Evolutionary conservation across 1,284 basidiomycete species (phyloP), one percentile per base, ranked within the genome.

Genomic region (Irpex rosettiformis): DNA sequence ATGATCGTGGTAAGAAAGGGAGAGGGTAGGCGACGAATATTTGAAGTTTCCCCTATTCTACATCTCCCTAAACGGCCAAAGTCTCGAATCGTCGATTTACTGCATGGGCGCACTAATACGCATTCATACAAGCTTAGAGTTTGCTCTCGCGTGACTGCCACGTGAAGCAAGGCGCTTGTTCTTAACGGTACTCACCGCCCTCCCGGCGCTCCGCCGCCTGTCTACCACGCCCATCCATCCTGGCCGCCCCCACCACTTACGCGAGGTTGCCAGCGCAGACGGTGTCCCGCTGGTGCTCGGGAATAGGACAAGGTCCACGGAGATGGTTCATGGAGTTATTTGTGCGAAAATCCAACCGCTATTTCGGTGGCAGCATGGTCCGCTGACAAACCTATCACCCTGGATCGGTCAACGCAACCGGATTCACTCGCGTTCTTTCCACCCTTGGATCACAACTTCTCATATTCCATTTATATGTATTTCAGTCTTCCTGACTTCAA

Each of bases 1-100:
- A 45, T 48, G 60, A 58, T 61, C 60, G 60, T 58, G 60, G 60
- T 58, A 55, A 57, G 55, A 54, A 51, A 45, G 22, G 22, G 47
- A 29, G 49, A 28, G 27, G 28, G 58, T 40, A 55, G 40, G 42
- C 22, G 24, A 37, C 47, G 55, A 27, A 51, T 52, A 51, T 51
- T 51, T 28, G 22, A 51, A 51, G 48, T 24, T 27, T 10, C 60
- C 60, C 60, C 60, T 61, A 61, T 61, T 58, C 21, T 61, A 61
- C 60, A 61, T 61, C 53, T 28, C 60, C 56, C 18, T 53, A 51
- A 52, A 11, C 42, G 43, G 25, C 16, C n/a, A 27, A 48, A 54
- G 60, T 30, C 56, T 61, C 56, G 56, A 61, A 55, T 61, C 30
- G 52, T 27, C 52, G 37, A 54, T 54, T 54, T 25, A 43, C 16